Evolutionary conservation across 208 protist species (phyloP).

Genomic region (Trypanosoma theileri): DNA sequence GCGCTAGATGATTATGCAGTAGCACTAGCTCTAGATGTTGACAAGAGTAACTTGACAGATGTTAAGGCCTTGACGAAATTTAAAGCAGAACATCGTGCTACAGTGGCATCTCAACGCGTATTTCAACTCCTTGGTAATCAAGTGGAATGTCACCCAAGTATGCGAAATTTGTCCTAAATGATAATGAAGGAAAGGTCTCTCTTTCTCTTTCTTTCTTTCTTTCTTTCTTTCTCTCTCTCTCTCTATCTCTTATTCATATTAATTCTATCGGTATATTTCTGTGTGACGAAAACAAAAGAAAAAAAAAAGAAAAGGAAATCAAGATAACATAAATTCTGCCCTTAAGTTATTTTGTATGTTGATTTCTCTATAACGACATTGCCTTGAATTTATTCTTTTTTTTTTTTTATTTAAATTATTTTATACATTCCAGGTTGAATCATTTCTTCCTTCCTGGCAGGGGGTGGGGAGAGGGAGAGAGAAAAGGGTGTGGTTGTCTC

Average conservation of each 20-base stretch:
- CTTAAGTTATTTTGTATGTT: no score
- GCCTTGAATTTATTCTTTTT: not conserved
- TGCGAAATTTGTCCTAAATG: not conserved
- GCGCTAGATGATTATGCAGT: constrained; percentile 64
- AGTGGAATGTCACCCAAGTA: not conserved
- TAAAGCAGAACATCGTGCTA: constrained; percentile 25
- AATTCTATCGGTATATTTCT: not conserved
- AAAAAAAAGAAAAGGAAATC: not conserved
- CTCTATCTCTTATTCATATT: not conserved
- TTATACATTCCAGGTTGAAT: no score
- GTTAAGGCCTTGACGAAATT: not conserved
- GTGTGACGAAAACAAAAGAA: not conserved
- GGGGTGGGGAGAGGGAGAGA: not conserved
- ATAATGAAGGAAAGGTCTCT: not conserved
- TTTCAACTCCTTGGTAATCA: constrained; percentile 1
- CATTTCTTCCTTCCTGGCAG: not conserved
- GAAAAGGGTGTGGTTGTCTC: not conserved
- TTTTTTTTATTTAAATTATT: not conserved
- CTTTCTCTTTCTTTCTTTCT: not conserved
- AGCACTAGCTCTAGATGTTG: constrained; percentile 54
- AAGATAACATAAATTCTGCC: not conserved
- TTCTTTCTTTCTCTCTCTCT: not conserved
- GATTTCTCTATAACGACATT: no score
- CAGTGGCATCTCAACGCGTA: constrained; percentile 16
- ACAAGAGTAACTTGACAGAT: constrained; percentile 6